Evolutionary conservation across 2,329 filamentous ascomycete genomes (phyloP).

Genomic region (Xylaria sp.): DNA sequence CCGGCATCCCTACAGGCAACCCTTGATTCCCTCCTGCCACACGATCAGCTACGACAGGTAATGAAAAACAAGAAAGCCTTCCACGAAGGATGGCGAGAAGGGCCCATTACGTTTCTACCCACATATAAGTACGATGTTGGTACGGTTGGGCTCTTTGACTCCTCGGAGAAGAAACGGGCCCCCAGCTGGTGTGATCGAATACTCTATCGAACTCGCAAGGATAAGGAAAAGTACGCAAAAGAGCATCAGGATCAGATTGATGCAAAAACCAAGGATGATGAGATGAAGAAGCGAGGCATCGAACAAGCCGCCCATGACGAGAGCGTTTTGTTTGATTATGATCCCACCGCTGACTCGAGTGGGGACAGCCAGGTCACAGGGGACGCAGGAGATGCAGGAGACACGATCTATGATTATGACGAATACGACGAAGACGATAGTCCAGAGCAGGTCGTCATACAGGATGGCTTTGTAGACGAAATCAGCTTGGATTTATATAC

Average conservation of each 20-base stretch:
- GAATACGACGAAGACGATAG: constrained; percentile 62
- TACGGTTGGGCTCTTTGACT: constrained; percentile 91
- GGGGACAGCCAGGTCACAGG: constrained; percentile 54
- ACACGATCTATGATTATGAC: constrained; percentile 67
- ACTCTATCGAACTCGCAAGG: constrained; percentile 79
- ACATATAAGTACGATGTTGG: constrained; percentile 98
- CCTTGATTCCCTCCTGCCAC: constrained; percentile 83
- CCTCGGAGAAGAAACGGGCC: constrained; percentile 90
- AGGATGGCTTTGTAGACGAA: constrained; percentile 66
- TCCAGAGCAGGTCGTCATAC: constrained; percentile 63
- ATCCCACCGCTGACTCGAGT: constrained; percentile 77
- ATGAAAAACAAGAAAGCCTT: constrained; percentile 83
- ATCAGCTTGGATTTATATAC: constrained; percentile 75
- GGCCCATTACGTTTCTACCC: constrained; percentile 85
- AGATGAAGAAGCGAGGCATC: constrained; percentile 84
- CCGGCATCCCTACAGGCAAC: constrained; percentile 90
- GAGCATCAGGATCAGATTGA: constrained; percentile 70
- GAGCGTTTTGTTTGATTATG: constrained; percentile 87
- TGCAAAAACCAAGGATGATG: constrained; percentile 77
- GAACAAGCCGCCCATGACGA: constrained; percentile 80
- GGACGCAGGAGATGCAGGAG: constrained; percentile 47
- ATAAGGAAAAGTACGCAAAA: constrained; percentile 73
- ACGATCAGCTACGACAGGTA: constrained; percentile 84
- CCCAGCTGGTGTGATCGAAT: constrained; percentile 99
- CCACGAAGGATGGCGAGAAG: constrained; percentile 92